These are phyloP conservation scores for Mimosa bimucronata DNA, from an alignment of 306 rosid genomes.

Conservation along the genomic window DNA sequence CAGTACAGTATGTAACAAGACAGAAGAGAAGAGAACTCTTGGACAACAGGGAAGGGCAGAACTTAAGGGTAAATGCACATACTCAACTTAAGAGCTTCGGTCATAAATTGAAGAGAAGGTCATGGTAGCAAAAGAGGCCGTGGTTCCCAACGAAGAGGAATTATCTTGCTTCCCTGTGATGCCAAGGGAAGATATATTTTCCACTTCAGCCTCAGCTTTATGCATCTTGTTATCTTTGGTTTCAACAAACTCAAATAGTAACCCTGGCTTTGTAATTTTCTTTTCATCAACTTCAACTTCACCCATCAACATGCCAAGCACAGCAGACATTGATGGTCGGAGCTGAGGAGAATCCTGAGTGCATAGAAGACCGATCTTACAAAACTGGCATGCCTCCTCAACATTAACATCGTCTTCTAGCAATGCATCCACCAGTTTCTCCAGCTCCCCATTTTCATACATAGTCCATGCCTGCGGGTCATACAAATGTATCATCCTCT, in stretches of 20 bases:
- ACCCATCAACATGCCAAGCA: conserved; percentile 70
- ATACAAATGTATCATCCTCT: conserved; percentile 25
- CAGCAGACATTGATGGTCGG: conserved; percentile 76
- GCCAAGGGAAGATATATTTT: conserved; percentile 40
- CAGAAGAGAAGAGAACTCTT: not conserved
- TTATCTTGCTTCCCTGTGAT: conserved; percentile 41
- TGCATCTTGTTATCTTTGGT: conserved; percentile 30
- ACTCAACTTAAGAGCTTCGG: conserved; percentile 47
- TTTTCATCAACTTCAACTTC: conserved; percentile 48
- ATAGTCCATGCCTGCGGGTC: conserved; percentile 66
- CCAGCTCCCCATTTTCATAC: conserved; percentile 59
- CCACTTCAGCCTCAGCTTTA: conserved; percentile 33
- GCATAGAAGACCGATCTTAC: conserved; percentile 80
- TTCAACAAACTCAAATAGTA: conserved; percentile 60
- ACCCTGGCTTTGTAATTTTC: conserved; percentile 64
- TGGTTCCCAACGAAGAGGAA: conserved; percentile 48
- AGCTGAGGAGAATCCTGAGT: conserved; percentile 76
- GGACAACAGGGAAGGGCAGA: conserved; percentile 3
- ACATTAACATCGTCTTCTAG: conserved; percentile 39
- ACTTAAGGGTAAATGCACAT: not conserved
- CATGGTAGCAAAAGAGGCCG: conserved; percentile 61
- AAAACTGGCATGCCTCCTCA: conserved; percentile 65
- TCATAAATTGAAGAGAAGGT: conserved; percentile 74
- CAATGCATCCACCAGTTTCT: conserved; percentile 54
- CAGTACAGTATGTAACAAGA: not conserved